Evolutionary conservation across 1,284 basidiomycete genomes (phyloP).

Genomic region (Schizophyllum amplum): DNA sequence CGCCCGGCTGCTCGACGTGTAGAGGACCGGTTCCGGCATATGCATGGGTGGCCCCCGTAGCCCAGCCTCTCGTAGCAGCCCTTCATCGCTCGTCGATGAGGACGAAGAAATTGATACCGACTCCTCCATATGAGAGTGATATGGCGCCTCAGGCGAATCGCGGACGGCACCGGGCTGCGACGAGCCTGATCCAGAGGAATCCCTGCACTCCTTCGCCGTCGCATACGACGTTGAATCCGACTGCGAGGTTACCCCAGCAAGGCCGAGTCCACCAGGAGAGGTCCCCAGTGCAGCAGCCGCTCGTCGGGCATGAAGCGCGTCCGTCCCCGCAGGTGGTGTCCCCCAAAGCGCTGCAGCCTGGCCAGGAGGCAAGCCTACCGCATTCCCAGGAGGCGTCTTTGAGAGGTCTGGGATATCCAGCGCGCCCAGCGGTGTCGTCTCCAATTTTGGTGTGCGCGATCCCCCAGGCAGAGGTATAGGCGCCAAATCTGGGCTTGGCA

Average conservation of each 20-base stretch:
- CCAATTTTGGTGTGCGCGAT: background rate
- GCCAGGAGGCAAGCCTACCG: background rate
- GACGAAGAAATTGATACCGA: slow-evolving; percentile 12
- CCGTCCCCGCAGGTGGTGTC: background rate
- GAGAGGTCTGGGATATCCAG: background rate
- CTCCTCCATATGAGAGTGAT: slow-evolving; percentile 12
- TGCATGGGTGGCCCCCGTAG: slow-evolving; percentile 1
- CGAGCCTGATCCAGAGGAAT: slow-evolving; percentile 1
- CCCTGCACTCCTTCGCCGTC: background rate
- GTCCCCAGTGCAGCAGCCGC: too few species aligned
- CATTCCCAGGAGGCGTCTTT: background rate
- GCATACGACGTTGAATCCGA: background rate
- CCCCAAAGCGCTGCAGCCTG: background rate
- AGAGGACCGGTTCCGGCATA: slow-evolving; percentile 23
- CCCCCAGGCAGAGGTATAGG: background rate
- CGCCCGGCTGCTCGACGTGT: slow-evolving; percentile 19
- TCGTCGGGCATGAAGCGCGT: too few species aligned
- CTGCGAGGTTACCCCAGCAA: background rate
- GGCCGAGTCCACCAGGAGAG: too few species aligned
- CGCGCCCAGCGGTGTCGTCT: background rate
- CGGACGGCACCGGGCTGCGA: slow-evolving; percentile 11
- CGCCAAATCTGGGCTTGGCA: background rate
- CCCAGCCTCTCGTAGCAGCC: background rate
- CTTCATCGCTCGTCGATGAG: background rate
- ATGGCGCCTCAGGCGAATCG: slow-evolving; percentile 5